Evolutionary conservation across 148 eudicot genomes (phyloP).

Genomic region (Gaultheria prostrata): DNA sequence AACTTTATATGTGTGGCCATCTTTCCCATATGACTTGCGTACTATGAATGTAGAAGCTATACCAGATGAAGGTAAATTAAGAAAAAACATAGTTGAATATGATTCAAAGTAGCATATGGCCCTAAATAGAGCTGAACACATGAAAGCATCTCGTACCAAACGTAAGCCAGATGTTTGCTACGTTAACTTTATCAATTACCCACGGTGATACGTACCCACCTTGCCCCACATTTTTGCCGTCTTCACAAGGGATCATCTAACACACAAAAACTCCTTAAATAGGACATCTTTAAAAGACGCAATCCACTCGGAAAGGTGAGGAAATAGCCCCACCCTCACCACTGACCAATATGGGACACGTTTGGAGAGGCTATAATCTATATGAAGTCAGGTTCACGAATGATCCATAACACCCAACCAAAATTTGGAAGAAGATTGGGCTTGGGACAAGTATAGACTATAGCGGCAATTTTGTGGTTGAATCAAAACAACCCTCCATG

Average conservation of each 20-base stretch:
- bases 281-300: not conserved
- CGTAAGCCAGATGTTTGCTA: not conserved
- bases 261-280: not conserved
- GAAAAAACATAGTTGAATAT: not conserved
- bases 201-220: not conserved
- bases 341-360: not conserved
- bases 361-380: not conserved
- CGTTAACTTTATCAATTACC: constrained; percentile 1
- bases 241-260: not conserved
- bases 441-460: not conserved
- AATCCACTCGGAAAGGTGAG: not conserved
- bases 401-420: not conserved
- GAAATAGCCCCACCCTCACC: not conserved
- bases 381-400: not conserved
- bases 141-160: not conserved
- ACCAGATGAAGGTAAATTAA: not conserved
- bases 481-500: not conserved
- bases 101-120: not conserved
- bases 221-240: not conserved
- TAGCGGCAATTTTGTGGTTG: not conserved
- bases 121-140: not conserved
- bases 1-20: not conserved
- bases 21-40: not conserved
- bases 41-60: not conserved
- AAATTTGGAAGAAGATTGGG: too few relatives aligned